Percentiles rank a stretch among this genome's conserved stretches.
Conservation (phyloP, 2,329 filamentous ascomycete species). For the Xenosphaeropsis pyriputrescens region DNA sequence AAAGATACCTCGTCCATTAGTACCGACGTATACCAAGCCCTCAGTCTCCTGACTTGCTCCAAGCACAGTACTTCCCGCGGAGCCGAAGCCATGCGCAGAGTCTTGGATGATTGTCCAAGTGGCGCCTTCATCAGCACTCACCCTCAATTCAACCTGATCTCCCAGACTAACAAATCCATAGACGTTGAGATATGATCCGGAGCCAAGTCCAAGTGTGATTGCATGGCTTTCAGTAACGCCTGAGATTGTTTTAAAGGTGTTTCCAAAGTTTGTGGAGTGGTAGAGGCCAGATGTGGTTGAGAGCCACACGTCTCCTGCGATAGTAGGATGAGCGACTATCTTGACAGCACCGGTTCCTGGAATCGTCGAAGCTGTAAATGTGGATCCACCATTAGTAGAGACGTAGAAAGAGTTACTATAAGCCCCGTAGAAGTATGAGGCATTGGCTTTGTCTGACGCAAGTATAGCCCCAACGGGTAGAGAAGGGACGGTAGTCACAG, state of each 20-base stretch:
- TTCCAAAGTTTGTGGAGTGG: constrained; percentile 34
- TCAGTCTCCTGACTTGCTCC: constrained; percentile 14
- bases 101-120: constrained; percentile 17
- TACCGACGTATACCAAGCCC: constrained; percentile 18
- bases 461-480: constrained; percentile 14
- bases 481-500: background rate
- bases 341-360: constrained; percentile 26
- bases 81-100: constrained; percentile 13
- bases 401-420: constrained; percentile 23
- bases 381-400: constrained; percentile 28
- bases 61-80: constrained; percentile 13
- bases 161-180: constrained; percentile 16
- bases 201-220: constrained; percentile 12
- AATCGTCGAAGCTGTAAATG: constrained; percentile 26
- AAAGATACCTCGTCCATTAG: constrained; percentile 19
- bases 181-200: constrained; percentile 10
- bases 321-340: constrained; percentile 38
- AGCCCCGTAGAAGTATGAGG: constrained; percentile 24
- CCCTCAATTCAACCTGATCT: constrained; percentile 10
- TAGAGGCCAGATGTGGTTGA: constrained; percentile 39
- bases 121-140: constrained; percentile 13
- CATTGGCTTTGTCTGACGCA: constrained; percentile 35
- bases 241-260: constrained; percentile 19
- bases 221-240: constrained; percentile 5
- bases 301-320: constrained; percentile 44